phyloP scores from a whole-genome alignment of 1,284 basidiomycete species.

The Trichosporon sp. region DNA sequence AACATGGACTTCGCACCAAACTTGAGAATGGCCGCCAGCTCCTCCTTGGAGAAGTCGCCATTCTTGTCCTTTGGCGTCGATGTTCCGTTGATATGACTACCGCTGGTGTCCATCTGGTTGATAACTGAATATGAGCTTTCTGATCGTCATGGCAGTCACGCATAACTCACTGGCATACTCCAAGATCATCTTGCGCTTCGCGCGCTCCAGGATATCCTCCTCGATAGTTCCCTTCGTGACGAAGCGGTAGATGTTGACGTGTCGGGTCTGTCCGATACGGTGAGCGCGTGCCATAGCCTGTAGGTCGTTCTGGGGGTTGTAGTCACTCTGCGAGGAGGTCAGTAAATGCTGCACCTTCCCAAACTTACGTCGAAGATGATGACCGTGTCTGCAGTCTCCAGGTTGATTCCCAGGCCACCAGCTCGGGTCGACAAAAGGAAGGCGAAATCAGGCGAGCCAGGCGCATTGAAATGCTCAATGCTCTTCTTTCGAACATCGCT shows the following conservation, averaged over 20 bases:
- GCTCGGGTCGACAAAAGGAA: conserved; percentile 91
- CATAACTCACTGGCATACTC: conserved; percentile 88
- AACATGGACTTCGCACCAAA: conserved; percentile 99
- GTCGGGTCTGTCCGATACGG: conserved; percentile 93
- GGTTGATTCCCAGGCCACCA: conserved; percentile 95
- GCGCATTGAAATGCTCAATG: conserved; percentile 71
- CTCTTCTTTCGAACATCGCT: conserved; percentile 78
- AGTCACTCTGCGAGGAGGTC: conserved; percentile 33
- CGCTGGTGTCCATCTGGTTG: conserved; percentile 99
- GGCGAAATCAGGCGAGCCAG: conserved; percentile 67
- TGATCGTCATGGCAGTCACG: background rate
- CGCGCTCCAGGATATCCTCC: conserved; percentile 94
- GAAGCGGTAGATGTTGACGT: conserved; percentile 95
- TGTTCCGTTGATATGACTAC: conserved; percentile 82
- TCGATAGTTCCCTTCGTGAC: conserved; percentile 99
- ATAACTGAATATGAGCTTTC: conserved; percentile 61
- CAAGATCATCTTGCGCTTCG: conserved; percentile 99
- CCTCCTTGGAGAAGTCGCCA: conserved; percentile 87
- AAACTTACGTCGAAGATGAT: conserved; percentile 92
- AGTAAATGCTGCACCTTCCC: background rate
- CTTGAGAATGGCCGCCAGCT: conserved; percentile 96
- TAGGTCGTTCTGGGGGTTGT: conserved; percentile 91
- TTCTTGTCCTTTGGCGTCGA: conserved; percentile 72
- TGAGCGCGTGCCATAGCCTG: conserved; percentile 99
- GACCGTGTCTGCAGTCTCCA: conserved; percentile 96